Evolutionary conservation across 1,284 basidiomycete genomes (phyloP), one percentile per base, ranked within the genome.

Genomic region (Cronartium quercuum): DNA sequence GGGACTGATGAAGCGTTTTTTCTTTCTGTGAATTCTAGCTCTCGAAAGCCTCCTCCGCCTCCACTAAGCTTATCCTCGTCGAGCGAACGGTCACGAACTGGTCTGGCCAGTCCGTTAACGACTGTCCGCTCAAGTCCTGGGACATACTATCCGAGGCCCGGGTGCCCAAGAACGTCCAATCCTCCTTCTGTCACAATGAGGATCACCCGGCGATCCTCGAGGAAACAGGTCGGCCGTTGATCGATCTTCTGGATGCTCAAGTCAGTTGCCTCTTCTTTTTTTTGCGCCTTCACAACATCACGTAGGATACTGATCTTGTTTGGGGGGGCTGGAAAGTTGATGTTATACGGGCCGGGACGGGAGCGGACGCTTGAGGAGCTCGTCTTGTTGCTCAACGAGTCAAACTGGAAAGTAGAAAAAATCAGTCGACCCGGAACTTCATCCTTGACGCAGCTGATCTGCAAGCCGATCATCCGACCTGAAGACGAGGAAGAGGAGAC

Each of bases 31-130:
- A 34, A 38, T 10, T 9, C 35, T 21, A 73, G 70, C 63, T 74
- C 60, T 74, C 70, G 6, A 4, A 34, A 18, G 70, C 70, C 15
- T 74, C 70, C 13, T 74, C 70, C 12, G 57, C 62, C 12, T 66
- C 70, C 12, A 74, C 70, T 4, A 74, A 74, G 35, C 29, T 74
- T n/a, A 74, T 74, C 18, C 38, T 74, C 10, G 70, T 74, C 1
- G 70, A 74, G 42, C 38, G 70, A 41, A 74, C 64, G 6, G 70
- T 74, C 0, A 74, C 70, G 18, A 74, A 74, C 66, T 74, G 70
- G 70, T 66, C 63, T 38, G 47, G 37, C 15, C 62, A 74, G 51
- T 58, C 51, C 12, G 63, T 61, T 1, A 24, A 66, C 18, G 70
- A 74, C n/a, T 66, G 64, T 66, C 64, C 64, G 21, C 37, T 74